phyloP scores from a whole-genome alignment of 163 green algal genomes.

The Coccomyxa subellipsoidea region DNA sequence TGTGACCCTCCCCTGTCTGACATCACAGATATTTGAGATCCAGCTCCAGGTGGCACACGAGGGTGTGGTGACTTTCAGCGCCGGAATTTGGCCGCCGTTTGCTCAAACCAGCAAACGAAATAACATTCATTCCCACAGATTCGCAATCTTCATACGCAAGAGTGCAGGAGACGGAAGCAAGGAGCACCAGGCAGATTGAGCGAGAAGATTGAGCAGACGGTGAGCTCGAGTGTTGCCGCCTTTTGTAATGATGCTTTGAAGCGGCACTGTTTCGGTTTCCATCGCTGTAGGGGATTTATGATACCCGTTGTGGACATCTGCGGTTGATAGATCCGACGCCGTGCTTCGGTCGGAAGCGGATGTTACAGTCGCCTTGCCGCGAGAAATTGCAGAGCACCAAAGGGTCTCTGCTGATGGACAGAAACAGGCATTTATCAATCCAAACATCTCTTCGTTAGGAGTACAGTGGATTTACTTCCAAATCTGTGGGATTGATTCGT shows the following conservation, averaged over 20 bases:
- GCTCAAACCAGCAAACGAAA: neutral
- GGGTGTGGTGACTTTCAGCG: neutral
- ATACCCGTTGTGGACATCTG: too few species aligned
- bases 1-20: neutral
- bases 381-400: too few species aligned
- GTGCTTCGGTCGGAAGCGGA: too few species aligned
- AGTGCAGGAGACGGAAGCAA: neutral
- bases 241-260: neutral
- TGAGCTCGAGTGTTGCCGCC: neutral
- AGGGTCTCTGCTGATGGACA: too few species aligned
- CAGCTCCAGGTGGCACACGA: neutral
- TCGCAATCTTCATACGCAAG: neutral
- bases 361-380: too few species aligned
- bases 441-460: too few species aligned
- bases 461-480: too few species aligned
- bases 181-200: neutral
- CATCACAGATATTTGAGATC: neutral
- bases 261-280: too few species aligned
- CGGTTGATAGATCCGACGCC: too few species aligned
- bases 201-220: neutral
- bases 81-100: neutral
- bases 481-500: too few species aligned
- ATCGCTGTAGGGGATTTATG: too few species aligned
- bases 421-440: too few species aligned
- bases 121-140: neutral